phyloP scores from a whole-genome alignment of 140 eudicot species.

The Ambrosia hybrid region DNA sequence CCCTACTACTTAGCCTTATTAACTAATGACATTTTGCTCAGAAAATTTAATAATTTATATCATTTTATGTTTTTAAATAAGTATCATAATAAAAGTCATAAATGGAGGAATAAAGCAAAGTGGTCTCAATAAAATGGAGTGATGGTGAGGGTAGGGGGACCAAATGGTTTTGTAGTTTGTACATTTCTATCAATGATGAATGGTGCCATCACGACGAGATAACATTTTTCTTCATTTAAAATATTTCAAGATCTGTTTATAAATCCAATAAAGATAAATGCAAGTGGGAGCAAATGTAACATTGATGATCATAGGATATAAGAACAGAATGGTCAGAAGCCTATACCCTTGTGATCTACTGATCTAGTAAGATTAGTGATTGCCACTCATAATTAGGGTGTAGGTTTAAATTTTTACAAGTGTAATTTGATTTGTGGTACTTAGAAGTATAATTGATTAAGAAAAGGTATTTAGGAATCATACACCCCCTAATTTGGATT shows the following conservation, averaged over 20 bases:
- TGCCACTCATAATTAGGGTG: no score
- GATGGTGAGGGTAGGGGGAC: constrained; percentile 21
- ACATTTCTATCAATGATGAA: constrained; percentile 28
- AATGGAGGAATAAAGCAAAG: constrained; percentile 34
- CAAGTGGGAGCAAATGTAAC: constrained; percentile 9
- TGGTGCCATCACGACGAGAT: constrained; percentile 3
- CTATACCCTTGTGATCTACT: not conserved
- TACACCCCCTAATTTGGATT: no score
- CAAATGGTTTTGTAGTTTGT: constrained; percentile 27
- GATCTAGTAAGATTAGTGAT: no score
- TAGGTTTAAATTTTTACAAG: no score
- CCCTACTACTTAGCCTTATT: no score
- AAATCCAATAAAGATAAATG: not conserved
- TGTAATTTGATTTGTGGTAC: no score
- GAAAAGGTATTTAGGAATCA: no score
- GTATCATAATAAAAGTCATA: not conserved
- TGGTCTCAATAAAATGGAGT: constrained; percentile 37
- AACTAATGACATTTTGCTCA: not conserved
- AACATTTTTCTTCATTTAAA: not conserved
- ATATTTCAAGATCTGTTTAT: constrained; percentile 1
- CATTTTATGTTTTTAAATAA: not conserved
- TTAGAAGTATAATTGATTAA: no score
- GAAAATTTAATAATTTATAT: not conserved
- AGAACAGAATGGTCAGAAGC: not conserved
- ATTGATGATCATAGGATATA: not conserved